Base-by-base conservation (phyloP, 768 basidiomycete genomes). In the Russula olivacea region DNA sequence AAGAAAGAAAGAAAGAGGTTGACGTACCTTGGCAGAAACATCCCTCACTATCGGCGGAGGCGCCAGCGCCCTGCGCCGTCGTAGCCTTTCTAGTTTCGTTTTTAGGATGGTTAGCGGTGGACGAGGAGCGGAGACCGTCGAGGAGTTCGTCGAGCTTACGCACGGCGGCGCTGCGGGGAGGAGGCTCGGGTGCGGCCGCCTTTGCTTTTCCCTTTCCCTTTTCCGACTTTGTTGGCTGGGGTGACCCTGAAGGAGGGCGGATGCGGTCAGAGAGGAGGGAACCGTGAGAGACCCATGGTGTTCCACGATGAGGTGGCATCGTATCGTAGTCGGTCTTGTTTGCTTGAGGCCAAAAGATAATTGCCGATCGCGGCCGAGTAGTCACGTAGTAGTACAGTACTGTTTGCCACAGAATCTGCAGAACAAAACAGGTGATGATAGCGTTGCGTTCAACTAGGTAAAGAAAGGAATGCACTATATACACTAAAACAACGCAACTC, bases 11-110 rank as follows among this genome's bases (percentile, higher is more conserved):
- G 8, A 15, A 3, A n/a, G 15, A 34, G 21, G 11, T 3, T 12
- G 12, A 36, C 52, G 34, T 49, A 68, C 67, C 67, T n/a, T 68
- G 61, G 58, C 67, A 66, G 51, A 67, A 68, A 41, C 65, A 68
- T 2, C 48, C 55, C 3, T 38, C 65, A 14, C 4, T 25, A 43
- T 58, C 40, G 17, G 10, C n/a, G 15, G 14, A 17, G 32, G 11
- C 32, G 15, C 7, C 28, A 8, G n/a, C 9, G 40, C 14, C 53
- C 4, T 4, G 45, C n/a, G 11, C 45, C 45, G 45, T 12, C 45
- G 60, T 12, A 1, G 15, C 17, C n/a, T 8, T 52, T 43, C 12
- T 30, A 12, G 15, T 21, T 19, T 55, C 21, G 17, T 41, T 25
- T 25, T 30, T 52, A 32, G 25, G 30, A 9, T 30, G 55, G 30